Conservation (phyloP, 768 basidiomycete genomes). For the Termitomyces sp. region DNA sequence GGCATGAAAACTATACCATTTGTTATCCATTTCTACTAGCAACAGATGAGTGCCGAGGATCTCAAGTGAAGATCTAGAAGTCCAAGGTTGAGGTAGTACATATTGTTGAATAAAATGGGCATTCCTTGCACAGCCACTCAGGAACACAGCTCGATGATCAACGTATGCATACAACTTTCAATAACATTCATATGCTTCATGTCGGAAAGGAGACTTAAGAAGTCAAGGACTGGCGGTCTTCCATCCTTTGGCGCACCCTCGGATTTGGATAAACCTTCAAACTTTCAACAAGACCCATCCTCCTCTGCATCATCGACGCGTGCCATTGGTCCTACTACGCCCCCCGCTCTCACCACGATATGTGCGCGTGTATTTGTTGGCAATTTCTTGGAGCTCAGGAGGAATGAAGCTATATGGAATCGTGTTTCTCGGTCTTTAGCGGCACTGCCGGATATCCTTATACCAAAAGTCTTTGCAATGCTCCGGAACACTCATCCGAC, state of each 20-base stretch:
- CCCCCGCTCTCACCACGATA: conserved; percentile 47
- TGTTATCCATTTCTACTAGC: neutral
- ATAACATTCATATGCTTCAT: conserved; percentile 1
- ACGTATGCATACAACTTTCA: too few species aligned
- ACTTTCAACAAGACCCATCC: conserved; percentile 38
- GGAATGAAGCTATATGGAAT: conserved; percentile 38
- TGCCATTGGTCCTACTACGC: conserved; percentile 26
- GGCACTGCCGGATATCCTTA: conserved; percentile 49
- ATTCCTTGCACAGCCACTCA: conserved; percentile 14
- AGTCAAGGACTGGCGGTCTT: conserved; percentile 11
- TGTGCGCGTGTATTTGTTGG: conserved; percentile 53
- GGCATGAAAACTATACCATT: neutral
- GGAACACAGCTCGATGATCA: too few species aligned
- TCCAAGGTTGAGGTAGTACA: too few species aligned
- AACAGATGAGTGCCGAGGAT: too few species aligned
- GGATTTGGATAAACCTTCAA: conserved; percentile 39
- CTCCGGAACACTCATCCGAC: conserved; percentile 49
- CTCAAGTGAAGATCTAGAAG: too few species aligned
- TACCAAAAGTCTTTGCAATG: conserved; percentile 51
- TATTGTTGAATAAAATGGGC: too few species aligned
- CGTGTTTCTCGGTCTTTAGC: conserved; percentile 39
- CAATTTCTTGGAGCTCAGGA: conserved; percentile 39
- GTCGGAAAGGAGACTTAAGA: conserved; percentile 16
- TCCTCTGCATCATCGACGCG: conserved; percentile 53
- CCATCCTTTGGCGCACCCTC: conserved; percentile 42